Evolutionary conservation across 2,329 filamentous ascomycete genomes (phyloP), one percentile per base, ranked within the genome.

Genomic region (Lachnellula cervina): DNA sequence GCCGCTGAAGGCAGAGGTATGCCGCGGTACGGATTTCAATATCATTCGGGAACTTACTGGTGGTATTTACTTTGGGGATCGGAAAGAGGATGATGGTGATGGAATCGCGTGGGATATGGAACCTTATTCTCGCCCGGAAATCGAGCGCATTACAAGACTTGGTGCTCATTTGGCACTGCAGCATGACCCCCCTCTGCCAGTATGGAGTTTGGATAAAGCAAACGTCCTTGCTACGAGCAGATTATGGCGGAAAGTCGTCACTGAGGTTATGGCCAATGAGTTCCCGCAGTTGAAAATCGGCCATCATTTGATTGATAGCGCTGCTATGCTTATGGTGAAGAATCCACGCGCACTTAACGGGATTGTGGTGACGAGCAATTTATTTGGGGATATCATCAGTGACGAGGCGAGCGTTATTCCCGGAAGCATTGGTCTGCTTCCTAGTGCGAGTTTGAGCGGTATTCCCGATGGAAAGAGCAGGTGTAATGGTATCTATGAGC

Each of bases 261-360:
- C 82, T 42, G 89, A 96, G 75, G 80, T 91, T 56, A 93, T 96
- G 80, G 81, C 80, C 64, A 86, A 86, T 63, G 93, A 97, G 78
- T 97, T 95, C 76, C 91, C 93, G 2, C 83, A 93, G 71, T 75
- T 97, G 46, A 83, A 89, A 76, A 76, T 95, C 44, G 83, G 86
- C 62, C 93, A 96, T 72, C 92, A 97, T 72, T 81, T 97, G 50
- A 96, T 97, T 70, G 93, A 97, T 76, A 90, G 85, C 55, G 93
- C 93, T n/a, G 93, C 93, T 62, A 97, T 97, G 92, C 78, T 97
- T 65, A 90, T 97, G 88, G 83, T 97, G 69, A 97, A 96, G 86
- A 93, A 92, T 74, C 93, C 93, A 9, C 80, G 86, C 11, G 83
- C 84, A 21, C 79, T 97, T 52, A 97, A 97, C 71, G 94, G 93